A percentile compares a stretch with the other conserved stretches of the same genome.
phyloP scores from a whole-genome alignment of 2,329 filamentous ascomycete species.

The Metarhizium anisopliae region DNA sequence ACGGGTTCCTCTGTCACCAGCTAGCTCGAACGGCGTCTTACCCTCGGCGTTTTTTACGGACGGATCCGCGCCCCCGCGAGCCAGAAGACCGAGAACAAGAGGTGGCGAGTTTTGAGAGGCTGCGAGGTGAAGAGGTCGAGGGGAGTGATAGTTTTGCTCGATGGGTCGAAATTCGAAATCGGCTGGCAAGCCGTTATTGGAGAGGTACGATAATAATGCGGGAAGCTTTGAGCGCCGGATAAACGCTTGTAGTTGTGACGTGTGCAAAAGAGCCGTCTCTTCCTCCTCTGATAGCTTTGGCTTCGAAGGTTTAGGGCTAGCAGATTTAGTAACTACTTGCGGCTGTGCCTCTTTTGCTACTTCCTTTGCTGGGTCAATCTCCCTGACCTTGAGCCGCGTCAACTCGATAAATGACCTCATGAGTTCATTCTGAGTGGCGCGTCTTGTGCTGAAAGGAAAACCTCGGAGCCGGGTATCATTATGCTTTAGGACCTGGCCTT shows the following conservation, averaged over 20 bases:
- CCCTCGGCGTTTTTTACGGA: constrained; percentile 61
- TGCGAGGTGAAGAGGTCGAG: constrained; percentile 78
- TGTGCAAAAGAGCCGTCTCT: constrained; percentile 73
- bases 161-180: constrained; percentile 68
- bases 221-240: constrained; percentile 86
- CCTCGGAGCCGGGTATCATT: constrained; percentile 75
- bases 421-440: constrained; percentile 87
- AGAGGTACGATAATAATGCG: constrained; percentile 74
- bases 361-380: constrained; percentile 59
- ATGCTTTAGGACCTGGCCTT: constrained; percentile 70
- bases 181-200: constrained; percentile 60
- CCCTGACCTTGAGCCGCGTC: constrained; percentile 77
- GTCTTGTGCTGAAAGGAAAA: constrained; percentile 86
- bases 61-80: constrained; percentile 68
- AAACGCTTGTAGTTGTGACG: constrained; percentile 77
- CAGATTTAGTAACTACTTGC: constrained; percentile 23
- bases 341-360: constrained; percentile 32
- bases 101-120: constrained; percentile 71
- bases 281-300: constrained; percentile 73
- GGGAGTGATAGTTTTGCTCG: constrained; percentile 67
- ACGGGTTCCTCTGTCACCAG: constrained; percentile 74
- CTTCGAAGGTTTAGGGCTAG: constrained; percentile 41
- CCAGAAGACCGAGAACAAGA: constrained; percentile 67
- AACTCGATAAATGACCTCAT: constrained; percentile 93
- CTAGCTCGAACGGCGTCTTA: constrained; percentile 79